A percentile compares a stretch with the other conserved stretches of the same genome.
Conservation (phyloP, 805 yeast genomes). For the Saccharomycopsis sp. region DNA sequence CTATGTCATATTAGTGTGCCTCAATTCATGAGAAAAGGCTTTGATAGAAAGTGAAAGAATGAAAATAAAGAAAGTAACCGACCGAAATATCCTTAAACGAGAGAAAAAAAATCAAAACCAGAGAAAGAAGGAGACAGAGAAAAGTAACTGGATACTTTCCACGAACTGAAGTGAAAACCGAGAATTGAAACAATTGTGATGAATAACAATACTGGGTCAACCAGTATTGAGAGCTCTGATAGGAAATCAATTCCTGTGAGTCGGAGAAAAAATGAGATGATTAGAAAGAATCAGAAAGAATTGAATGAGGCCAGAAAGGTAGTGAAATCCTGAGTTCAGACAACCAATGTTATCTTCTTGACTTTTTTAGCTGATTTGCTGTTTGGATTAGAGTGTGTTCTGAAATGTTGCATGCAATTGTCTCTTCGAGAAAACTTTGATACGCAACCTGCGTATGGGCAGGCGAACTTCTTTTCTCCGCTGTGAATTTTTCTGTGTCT, state of each 20-base stretch:
- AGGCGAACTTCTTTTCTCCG: conserved; percentile 62
- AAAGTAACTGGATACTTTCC: background rate
- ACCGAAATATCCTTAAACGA: background rate
- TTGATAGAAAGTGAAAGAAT: background rate
- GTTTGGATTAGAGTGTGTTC: conserved; percentile 13
- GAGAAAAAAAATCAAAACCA: background rate
- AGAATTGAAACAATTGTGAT: too few species aligned
- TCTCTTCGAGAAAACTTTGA: conserved; percentile 21
- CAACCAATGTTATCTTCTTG: background rate
- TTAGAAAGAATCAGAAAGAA: background rate
- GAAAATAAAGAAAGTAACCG: background rate
- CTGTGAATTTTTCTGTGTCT: conserved; percentile 69
- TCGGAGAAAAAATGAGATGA: background rate
- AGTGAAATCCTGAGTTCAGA: background rate
- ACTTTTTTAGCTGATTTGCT: background rate
- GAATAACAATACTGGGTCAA: background rate
- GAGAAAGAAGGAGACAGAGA: background rate
- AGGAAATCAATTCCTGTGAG: background rate
- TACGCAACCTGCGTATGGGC: conserved; percentile 48
- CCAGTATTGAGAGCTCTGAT: background rate
- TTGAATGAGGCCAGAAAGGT: background rate
- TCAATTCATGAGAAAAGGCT: background rate
- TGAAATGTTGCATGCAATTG: conserved; percentile 21
- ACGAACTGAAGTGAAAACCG: background rate
- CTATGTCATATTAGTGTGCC: background rate